Percentiles rank a stretch among this genome's conserved stretches.
Evolutionary conservation across 2,329 filamentous ascomycete species (phyloP).

Genomic region (Nannizzia gypsea): DNA sequence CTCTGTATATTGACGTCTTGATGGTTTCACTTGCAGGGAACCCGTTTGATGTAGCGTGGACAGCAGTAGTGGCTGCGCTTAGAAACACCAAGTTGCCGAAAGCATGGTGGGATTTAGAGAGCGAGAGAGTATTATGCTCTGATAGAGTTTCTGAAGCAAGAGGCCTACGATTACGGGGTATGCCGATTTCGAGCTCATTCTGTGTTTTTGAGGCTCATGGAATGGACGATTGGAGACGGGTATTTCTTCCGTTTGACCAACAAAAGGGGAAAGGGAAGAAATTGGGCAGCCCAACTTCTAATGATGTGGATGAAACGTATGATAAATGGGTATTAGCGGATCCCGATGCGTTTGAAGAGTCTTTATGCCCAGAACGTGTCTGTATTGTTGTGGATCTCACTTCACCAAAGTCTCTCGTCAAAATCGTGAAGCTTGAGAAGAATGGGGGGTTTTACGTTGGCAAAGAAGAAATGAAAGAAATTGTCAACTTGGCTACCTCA

Average conservation of each 20-base stretch:
- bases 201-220: slow-evolving; percentile 58
- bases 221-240: slow-evolving; percentile 28
- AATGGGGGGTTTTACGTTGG: slow-evolving; percentile 63
- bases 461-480: slow-evolving; percentile 47
- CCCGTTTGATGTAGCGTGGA: slow-evolving; percentile 83
- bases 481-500: slow-evolving; percentile 48
- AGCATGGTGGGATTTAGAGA: slow-evolving; percentile 74
- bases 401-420: slow-evolving; percentile 35
- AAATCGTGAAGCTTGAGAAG: slow-evolving; percentile 65
- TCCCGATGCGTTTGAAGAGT: slow-evolving; percentile 82
- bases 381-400: slow-evolving; percentile 62
- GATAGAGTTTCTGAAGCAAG: slow-evolving; percentile 43
- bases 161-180: slow-evolving; percentile 48
- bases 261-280: slow-evolving; percentile 37
- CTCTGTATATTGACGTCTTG: slow-evolving; percentile 87
- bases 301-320: slow-evolving; percentile 20
- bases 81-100: slow-evolving; percentile 63
- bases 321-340: slow-evolving; percentile 72
- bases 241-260: slow-evolving; percentile 25
- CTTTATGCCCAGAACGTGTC: slow-evolving; percentile 68
- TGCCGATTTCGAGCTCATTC: slow-evolving; percentile 68
- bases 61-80: slow-evolving; percentile 68
- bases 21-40: slow-evolving; percentile 90
- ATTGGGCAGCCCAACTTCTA: slow-evolving; percentile 20
- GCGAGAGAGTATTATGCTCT: slow-evolving; percentile 66